These are phyloP conservation scores for Microthlaspi erraticum DNA, from an alignment of 345 rosid species.

Conservation along the genomic window DNA sequence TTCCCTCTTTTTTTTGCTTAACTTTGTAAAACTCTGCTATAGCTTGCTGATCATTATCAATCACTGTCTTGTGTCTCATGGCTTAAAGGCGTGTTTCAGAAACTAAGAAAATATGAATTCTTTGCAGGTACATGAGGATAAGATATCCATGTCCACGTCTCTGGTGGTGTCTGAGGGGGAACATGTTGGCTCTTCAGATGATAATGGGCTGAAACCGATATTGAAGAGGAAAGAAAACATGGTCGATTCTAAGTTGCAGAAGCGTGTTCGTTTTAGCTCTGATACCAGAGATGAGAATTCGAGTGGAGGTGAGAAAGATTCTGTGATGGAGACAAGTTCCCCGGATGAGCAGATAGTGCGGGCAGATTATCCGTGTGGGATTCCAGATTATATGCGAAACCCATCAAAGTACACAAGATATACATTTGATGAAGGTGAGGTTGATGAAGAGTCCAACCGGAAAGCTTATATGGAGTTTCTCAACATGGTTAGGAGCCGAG, in stretches of 20 bases:
- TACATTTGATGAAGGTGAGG: conserved; percentile 61
- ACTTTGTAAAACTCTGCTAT: not conserved
- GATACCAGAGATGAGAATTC: conserved; percentile 42
- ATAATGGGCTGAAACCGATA: conserved; percentile 65
- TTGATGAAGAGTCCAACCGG: conserved; percentile 70
- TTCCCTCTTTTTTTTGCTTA: not conserved
- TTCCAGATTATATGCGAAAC: conserved; percentile 80
- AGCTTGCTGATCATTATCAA: not conserved
- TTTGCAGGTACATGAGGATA: conserved; percentile 31
- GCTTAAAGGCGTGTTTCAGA: not conserved
- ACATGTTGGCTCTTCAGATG: conserved; percentile 43
- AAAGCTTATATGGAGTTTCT: conserved; percentile 70
- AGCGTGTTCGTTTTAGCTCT: conserved; percentile 86
- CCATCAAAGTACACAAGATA: conserved; percentile 79
- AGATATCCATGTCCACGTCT: not conserved
- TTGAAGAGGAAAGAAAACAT: conserved; percentile 69
- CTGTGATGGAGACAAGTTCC: conserved; percentile 39
- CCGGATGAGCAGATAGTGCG: conserved; percentile 26
- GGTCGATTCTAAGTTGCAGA: conserved; percentile 57
- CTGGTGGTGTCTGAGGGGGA: conserved; percentile 35
- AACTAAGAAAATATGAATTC: conserved; percentile 2
- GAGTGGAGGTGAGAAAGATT: conserved; percentile 45
- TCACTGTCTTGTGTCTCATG: not conserved
- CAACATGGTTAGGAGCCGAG: conserved; percentile 47
- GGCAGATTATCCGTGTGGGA: conserved; percentile 44